These are phyloP conservation scores for Dalbergia cultrata DNA, from an alignment of 306 rosid species.

Conservation along the genomic window DNA sequence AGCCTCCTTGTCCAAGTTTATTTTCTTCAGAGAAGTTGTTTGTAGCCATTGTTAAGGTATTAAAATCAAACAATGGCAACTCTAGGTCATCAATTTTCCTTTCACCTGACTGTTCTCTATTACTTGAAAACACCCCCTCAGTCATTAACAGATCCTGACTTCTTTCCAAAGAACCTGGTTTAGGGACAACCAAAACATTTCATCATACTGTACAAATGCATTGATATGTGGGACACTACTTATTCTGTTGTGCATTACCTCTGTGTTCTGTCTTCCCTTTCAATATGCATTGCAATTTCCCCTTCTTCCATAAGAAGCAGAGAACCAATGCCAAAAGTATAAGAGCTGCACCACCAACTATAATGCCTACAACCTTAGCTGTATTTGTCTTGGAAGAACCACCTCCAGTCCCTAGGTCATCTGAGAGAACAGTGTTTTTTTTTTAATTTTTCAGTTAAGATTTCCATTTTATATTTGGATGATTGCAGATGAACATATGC, in stretches of 20 bases:
- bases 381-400: slow-evolving; percentile 46
- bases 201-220: slow-evolving; percentile 37
- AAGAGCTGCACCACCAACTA: slow-evolving; percentile 55
- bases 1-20: slow-evolving; percentile 73
- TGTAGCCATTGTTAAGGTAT: slow-evolving; percentile 59
- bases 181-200: slow-evolving; percentile 26
- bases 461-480: slow-evolving; percentile 35
- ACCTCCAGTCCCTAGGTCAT: slow-evolving; percentile 38
- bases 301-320: slow-evolving; percentile 62
- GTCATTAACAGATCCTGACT: slow-evolving; percentile 70
- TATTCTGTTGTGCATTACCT: slow-evolving; percentile 51
- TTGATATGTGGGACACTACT: not conserved
- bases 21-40: slow-evolving; percentile 59
- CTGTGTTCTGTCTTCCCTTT: slow-evolving; percentile 38
- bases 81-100: slow-evolving; percentile 57
- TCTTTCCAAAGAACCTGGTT: slow-evolving; percentile 68
- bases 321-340: slow-evolving; percentile 51
- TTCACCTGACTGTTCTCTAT: slow-evolving; percentile 60
- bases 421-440: slow-evolving; percentile 36
- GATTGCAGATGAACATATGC: not conserved
- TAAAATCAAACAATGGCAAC: slow-evolving; percentile 64
- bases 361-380: slow-evolving; percentile 49
- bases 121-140: slow-evolving; percentile 59
- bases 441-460: slow-evolving; percentile 18
- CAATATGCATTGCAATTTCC: slow-evolving; percentile 40